Conservation (phyloP, 805 yeast genomes). For the Phaffomyces opuntiae region DNA sequence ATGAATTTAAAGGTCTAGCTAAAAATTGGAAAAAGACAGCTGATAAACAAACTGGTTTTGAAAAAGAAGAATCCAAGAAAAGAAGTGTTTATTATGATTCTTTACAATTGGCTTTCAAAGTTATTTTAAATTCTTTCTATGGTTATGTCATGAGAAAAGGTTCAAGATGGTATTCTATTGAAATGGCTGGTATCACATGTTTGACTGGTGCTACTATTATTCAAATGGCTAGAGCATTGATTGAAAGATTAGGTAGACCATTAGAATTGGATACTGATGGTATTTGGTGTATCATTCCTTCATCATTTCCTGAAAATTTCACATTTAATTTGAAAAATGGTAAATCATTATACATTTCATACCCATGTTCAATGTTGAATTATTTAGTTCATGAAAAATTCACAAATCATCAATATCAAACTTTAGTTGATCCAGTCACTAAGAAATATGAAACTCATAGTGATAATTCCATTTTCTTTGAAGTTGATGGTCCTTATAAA, state of each 20-base stretch:
- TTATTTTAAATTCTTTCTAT: slow-evolving; percentile 90
- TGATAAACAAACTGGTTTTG: slow-evolving; percentile 43
- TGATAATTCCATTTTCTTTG: slow-evolving; percentile 94
- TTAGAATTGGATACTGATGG: slow-evolving; percentile 97
- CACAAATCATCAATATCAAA: slow-evolving; percentile 93
- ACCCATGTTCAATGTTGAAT: slow-evolving; percentile 95
- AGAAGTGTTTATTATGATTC: slow-evolving; percentile 94
- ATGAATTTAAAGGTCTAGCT: slow-evolving; percentile 89
- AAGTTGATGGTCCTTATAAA: slow-evolving; percentile 96
- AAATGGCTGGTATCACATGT: slow-evolving; percentile 99
- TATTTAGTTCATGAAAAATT: slow-evolving; percentile 85
- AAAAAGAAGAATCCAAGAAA: slow-evolving; percentile 86
- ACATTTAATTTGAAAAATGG: slow-evolving; percentile 69
- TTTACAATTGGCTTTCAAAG: slow-evolving; percentile 93
- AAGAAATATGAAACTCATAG: slow-evolving; percentile 69
- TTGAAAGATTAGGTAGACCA: slow-evolving; percentile 91
- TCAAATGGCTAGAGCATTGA: slow-evolving; percentile 91
- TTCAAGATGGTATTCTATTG: slow-evolving; percentile 98
- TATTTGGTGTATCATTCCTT: slow-evolving; percentile 97
- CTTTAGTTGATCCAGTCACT: slow-evolving; percentile 60
- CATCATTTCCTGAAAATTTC: slow-evolving; percentile 87
- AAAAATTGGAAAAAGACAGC: slow-evolving; percentile 90
- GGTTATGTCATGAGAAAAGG: slow-evolving; percentile 99
- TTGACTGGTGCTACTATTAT: slow-evolving; percentile 96
- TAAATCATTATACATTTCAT: slow-evolving; percentile 67